These are phyloP conservation scores for Penicillium psychrosexuale DNA, from an alignment of 2,329 filamentous ascomycete species.

Conservation along the genomic window DNA sequence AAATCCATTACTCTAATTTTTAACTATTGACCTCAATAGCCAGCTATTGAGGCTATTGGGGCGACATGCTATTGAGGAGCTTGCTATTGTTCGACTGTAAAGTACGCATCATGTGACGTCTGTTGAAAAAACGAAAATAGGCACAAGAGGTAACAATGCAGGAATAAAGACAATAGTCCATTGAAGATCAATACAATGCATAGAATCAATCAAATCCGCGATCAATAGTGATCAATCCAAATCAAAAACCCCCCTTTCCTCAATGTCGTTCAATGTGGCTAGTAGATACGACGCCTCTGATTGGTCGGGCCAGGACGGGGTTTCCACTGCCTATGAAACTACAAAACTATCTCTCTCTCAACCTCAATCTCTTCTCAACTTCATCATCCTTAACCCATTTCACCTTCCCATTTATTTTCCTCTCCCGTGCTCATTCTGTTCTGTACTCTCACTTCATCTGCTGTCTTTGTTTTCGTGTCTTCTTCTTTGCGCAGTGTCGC, in stretches of 20 bases:
- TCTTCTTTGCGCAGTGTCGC: slow-evolving; percentile 10
- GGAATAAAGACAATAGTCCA: not conserved
- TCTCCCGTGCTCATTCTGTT: slow-evolving; percentile 1
- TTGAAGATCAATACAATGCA: not conserved
- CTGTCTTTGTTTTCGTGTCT: slow-evolving; percentile 11
- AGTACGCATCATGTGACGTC: slow-evolving; percentile 9
- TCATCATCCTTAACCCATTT: slow-evolving; percentile 7
- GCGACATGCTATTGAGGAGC: not conserved
- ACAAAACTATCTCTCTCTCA: slow-evolving; percentile 27
- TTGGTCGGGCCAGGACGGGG: slow-evolving; percentile 7
- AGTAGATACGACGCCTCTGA: slow-evolving; percentile 8
- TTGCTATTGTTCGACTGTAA: not conserved
- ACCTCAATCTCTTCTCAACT: slow-evolving; percentile 12
- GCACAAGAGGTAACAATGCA: not conserved
- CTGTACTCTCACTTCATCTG: not conserved
- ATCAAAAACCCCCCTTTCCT: slow-evolving; percentile 8
- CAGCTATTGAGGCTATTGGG: not conserved
- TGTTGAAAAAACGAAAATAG: not conserved
- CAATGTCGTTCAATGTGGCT: slow-evolving; percentile 8
- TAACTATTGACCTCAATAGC: not conserved
- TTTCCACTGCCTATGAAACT: slow-evolving; percentile 17
- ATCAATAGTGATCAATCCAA: not conserved
- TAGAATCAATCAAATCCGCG: not conserved
- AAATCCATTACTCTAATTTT: not conserved
- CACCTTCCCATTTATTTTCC: slow-evolving; percentile 2